Conservation (phyloP, 768 basidiomycete species). For the Tylopilus sp. region DNA sequence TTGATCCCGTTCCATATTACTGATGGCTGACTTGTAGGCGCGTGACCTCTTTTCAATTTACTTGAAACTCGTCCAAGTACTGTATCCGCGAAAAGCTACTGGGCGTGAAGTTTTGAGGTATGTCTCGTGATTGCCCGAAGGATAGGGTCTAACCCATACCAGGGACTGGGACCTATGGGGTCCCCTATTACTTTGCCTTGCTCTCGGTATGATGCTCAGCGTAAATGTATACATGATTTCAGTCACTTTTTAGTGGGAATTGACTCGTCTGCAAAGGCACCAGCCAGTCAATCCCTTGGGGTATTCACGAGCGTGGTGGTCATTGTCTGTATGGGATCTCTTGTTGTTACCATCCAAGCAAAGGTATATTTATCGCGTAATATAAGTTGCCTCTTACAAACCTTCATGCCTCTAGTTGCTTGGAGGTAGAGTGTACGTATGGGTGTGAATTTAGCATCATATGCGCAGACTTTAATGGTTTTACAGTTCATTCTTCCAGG, state of each 20-base stretch:
- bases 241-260: background rate
- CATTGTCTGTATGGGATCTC: slow-evolving; percentile 85
- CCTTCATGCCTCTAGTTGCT: slow-evolving; percentile 49
- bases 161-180: slow-evolving; percentile 99
- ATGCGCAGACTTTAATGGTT: background rate
- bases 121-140: slow-evolving; percentile 10
- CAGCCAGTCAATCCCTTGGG: slow-evolving; percentile 74
- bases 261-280: slow-evolving; percentile 54
- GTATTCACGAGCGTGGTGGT: slow-evolving; percentile 95
- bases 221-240: slow-evolving; percentile 56
- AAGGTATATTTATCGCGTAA: slow-evolving; percentile 52
- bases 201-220: slow-evolving; percentile 81
- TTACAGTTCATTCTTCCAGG: slow-evolving; percentile 89
- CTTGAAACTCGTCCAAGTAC: slow-evolving; percentile 87
- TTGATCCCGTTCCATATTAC: slow-evolving; percentile 7
- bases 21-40: slow-evolving; percentile 45
- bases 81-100: slow-evolving; percentile 76
- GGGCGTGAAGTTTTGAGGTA: slow-evolving; percentile 82
- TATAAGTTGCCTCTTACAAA: background rate
- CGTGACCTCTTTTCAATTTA: slow-evolving; percentile 91
- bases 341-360: slow-evolving; percentile 93
- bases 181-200: slow-evolving; percentile 78
- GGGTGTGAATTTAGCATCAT: background rate
- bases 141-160: slow-evolving; percentile 6
- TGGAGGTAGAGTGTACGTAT: slow-evolving; percentile 74